A percentile compares a stretch with the other conserved stretches of the same genome.
Conservation (phyloP, 169 alveolate genomes). For the Plasmodium gonderi region DNA sequence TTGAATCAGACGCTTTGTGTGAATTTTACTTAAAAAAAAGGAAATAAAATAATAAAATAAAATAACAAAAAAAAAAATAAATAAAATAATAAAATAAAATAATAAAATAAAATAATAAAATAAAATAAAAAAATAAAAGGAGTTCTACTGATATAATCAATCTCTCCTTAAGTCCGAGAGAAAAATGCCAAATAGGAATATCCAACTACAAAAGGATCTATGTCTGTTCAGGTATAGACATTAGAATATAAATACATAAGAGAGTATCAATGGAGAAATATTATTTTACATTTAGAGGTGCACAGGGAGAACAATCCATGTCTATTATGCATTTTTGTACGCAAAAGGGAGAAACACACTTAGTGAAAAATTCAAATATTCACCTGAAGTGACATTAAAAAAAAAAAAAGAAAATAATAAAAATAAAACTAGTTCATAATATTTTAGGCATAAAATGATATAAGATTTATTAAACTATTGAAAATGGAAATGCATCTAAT, state of each 20-base stretch:
- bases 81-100: no score
- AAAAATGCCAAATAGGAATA: conserved; percentile 3
- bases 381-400: background rate
- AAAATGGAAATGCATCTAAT: background rate
- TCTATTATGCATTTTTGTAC: background rate
- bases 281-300: background rate
- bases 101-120: no score
- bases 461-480: background rate
- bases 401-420: no score
- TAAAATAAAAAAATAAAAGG: background rate
- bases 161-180: background rate
- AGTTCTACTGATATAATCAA: background rate
- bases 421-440: background rate
- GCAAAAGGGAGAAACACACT: background rate
- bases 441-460: background rate
- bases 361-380: background rate
- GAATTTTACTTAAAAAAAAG: background rate
- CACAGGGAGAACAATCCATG: background rate
- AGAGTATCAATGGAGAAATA: background rate
- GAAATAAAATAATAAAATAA: background rate
- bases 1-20: background rate
- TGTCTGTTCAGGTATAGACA: background rate
- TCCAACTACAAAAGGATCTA: background rate
- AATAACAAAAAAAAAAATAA: no score
- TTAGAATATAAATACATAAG: background rate